Conservation (phyloP, 768 basidiomycete genomes). For the Boletus vermiculosoides region DNA sequence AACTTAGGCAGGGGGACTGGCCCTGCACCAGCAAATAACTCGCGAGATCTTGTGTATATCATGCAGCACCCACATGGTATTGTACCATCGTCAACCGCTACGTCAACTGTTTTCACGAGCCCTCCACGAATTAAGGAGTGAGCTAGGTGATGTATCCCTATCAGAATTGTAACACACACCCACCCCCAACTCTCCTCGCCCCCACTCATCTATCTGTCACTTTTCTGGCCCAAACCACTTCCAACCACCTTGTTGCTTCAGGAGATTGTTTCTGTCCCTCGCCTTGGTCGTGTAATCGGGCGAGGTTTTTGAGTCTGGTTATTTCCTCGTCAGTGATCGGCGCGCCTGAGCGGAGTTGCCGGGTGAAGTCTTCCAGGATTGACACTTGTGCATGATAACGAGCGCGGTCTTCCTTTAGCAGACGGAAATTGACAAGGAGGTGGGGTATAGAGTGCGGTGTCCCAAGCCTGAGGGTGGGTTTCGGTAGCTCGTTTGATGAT, state of each 20-base stretch:
- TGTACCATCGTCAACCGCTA: not conserved
- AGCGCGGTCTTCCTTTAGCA: slow-evolving; percentile 57
- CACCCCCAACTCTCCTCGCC: slow-evolving; percentile 38
- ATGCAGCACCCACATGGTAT: not conserved
- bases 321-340: slow-evolving; percentile 50
- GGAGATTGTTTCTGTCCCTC: slow-evolving; percentile 13
- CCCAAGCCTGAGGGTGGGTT: slow-evolving; percentile 41
- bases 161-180: slow-evolving; percentile 29
- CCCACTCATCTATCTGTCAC: slow-evolving; percentile 35
- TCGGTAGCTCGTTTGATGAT: slow-evolving; percentile 25
- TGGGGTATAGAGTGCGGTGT: slow-evolving; percentile 58
- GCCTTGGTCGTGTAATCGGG: slow-evolving; percentile 34
- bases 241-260: slow-evolving; percentile 44
- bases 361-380: slow-evolving; percentile 57
- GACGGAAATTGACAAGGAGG: slow-evolving; percentile 67
- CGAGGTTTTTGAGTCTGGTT: slow-evolving; percentile 52
- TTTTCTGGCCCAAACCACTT: slow-evolving; percentile 41
- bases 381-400: slow-evolving; percentile 56
- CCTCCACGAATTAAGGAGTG: not conserved
- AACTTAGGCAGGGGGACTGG: not conserved
- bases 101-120: not conserved
- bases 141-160: not conserved
- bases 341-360: slow-evolving; percentile 49
- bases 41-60: not conserved
- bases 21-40: not conserved